A percentile compares a stretch with the other conserved stretches of the same genome.
phyloP scores from a whole-genome alignment of 495 filamentous ascomycete species.

The Penicillium malachiteum region DNA sequence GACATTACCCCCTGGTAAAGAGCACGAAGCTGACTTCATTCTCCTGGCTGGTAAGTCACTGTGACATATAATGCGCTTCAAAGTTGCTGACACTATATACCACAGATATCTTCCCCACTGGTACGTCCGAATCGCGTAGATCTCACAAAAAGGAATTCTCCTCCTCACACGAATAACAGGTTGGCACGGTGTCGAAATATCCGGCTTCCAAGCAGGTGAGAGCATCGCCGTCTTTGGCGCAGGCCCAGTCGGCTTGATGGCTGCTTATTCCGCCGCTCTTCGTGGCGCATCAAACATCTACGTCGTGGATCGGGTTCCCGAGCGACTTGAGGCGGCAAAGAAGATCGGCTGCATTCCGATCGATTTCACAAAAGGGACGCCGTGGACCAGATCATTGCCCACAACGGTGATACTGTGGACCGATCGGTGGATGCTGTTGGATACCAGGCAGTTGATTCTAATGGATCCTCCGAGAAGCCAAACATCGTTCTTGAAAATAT shows the following conservation, averaged over 20 bases:
- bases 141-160: background rate
- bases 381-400: slow-evolving; percentile 35
- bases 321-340: slow-evolving; percentile 49
- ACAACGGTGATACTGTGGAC: slow-evolving; percentile 49
- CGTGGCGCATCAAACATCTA: slow-evolving; percentile 54
- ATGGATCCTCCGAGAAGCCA: slow-evolving; percentile 40
- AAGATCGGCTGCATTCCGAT: slow-evolving; percentile 50
- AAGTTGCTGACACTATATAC: background rate
- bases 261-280: slow-evolving; percentile 53
- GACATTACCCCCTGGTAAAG: slow-evolving; percentile 39
- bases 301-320: slow-evolving; percentile 55
- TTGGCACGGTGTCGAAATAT: slow-evolving; percentile 57
- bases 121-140: background rate
- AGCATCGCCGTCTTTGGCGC: slow-evolving; percentile 51
- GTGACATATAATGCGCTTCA: background rate
- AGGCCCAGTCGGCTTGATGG: slow-evolving; percentile 57
- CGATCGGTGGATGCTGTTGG: slow-evolving; percentile 54
- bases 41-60: slow-evolving; percentile 38
- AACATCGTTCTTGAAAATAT: slow-evolving; percentile 48
- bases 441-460: slow-evolving; percentile 49
- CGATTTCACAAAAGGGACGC: slow-evolving; percentile 39
- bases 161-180: slow-evolving; percentile 15
- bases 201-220: slow-evolving; percentile 55
- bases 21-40: slow-evolving; percentile 47
- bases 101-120: slow-evolving; percentile 59